Conservation (phyloP, 805 yeast species). For the Wickerhamiella parazyma region DNA sequence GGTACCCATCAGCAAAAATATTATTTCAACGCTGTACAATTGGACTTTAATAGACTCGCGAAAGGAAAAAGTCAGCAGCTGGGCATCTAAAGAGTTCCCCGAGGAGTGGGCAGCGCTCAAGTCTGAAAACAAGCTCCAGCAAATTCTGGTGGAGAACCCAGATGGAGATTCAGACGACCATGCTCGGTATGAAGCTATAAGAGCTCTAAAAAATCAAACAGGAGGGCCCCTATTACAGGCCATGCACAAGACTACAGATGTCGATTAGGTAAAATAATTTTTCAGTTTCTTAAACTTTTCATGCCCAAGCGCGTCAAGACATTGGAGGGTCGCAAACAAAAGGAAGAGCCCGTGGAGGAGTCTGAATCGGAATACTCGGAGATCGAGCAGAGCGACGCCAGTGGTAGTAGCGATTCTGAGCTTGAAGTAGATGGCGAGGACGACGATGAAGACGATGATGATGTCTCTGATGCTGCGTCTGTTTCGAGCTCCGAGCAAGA, state of each 20-base stretch:
- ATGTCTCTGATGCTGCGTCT: neutral
- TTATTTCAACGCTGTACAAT: constrained; percentile 28
- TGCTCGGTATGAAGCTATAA: constrained; percentile 18
- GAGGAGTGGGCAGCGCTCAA: constrained; percentile 30
- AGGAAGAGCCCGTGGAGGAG: neutral
- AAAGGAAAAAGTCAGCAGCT: constrained; percentile 27
- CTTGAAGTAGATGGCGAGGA: constrained; percentile 18
- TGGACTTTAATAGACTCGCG: constrained; percentile 31
- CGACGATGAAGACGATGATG: constrained; percentile 18
- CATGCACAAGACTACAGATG: constrained; percentile 6
- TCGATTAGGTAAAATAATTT: constrained; percentile 6
- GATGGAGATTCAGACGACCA: constrained; percentile 25
- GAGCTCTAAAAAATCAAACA: constrained; percentile 14
- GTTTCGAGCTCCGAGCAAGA: neutral
- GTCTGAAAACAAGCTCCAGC: constrained; percentile 22
- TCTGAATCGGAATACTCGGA: constrained; percentile 6
- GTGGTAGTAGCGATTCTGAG: constrained; percentile 6
- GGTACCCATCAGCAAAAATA: constrained; percentile 17
- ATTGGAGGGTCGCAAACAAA: constrained; percentile 5
- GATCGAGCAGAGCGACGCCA: neutral
- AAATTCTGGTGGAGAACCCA: constrained; percentile 20
- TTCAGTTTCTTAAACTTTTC: neutral
- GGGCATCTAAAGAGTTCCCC: constrained; percentile 29
- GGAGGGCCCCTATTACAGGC: constrained; percentile 7
- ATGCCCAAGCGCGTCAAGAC: constrained; percentile 8